phyloP scores from a whole-genome alignment of 2,329 filamentous ascomycete species.

The Emergomyces africanus region DNA sequence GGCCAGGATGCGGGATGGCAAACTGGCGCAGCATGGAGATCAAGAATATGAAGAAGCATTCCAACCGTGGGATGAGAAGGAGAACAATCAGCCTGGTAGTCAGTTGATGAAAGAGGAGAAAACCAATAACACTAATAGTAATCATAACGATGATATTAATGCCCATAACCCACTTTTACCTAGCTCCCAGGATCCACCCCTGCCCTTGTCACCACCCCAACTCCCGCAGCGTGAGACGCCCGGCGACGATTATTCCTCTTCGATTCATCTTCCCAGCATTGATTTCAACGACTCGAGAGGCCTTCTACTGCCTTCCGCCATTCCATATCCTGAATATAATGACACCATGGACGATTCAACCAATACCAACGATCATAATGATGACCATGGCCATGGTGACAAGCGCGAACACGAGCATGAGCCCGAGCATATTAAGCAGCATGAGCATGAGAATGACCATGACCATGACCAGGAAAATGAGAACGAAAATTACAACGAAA shows the following conservation, averaged over 20 bases:
- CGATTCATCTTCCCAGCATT: neutral
- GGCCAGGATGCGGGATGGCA: neutral
- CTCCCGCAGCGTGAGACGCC: neutral
- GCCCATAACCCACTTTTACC: neutral
- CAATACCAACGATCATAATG: conserved; percentile 4
- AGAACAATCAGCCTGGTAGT: neutral
- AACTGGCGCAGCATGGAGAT: neutral
- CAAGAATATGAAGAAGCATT: neutral
- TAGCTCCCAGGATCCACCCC: neutral
- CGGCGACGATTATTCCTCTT: neutral
- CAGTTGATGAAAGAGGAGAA: neutral
- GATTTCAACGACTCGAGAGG: neutral
- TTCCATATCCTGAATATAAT: neutral
- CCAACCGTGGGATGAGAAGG: neutral
- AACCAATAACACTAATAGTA: neutral
- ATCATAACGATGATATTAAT: neutral
- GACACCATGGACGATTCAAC: conserved; percentile 4
- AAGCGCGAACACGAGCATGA: conserved; percentile 1
- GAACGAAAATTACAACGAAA: conserved; percentile 2
- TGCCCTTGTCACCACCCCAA: neutral
- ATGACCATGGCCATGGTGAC: conserved; percentile 3
- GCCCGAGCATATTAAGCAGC: conserved; percentile 12
- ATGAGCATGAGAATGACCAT: conserved; percentile 13
- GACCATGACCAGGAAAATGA: conserved; percentile 13
- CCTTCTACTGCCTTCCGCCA: conserved; percentile 6